Evolutionary conservation across 495 filamentous ascomycete genomes (phyloP).

Genomic region (Neurospora hispaniola): DNA sequence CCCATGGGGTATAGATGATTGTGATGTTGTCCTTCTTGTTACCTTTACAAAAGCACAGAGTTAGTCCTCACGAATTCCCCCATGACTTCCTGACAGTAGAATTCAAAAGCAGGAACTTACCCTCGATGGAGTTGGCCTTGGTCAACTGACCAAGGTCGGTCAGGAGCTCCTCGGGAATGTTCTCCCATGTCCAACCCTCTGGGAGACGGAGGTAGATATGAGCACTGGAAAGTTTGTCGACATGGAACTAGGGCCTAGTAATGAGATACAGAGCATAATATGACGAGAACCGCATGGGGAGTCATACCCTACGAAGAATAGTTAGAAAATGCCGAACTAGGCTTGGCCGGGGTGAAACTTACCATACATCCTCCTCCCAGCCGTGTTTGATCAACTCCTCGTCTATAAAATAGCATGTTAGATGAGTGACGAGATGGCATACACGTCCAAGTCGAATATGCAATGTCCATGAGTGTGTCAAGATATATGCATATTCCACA

Average conservation of each 20-base stretch:
- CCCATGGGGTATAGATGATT: conserved; percentile 96
- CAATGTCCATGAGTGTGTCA: not conserved
- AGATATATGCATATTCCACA: not conserved
- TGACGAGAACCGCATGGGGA: not conserved
- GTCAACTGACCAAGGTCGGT: conserved; percentile 89
- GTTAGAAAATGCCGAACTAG: not conserved
- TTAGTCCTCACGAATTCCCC: not conserved
- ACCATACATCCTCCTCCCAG: conserved; percentile 94
- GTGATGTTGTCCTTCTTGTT: conserved; percentile 99
- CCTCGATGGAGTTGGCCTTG: conserved; percentile 98
- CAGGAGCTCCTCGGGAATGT: conserved; percentile 62
- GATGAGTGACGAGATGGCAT: no score
- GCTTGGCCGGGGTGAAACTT: conserved; percentile 14
- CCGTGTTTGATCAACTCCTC: conserved; percentile 92
- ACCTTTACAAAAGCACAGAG: conserved; percentile 32
- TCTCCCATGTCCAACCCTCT: conserved; percentile 77
- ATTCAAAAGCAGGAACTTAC: conserved; percentile 25
- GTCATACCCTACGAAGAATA: conserved; percentile 3
- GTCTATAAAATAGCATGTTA: conserved; percentile 45
- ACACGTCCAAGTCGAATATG: not conserved
- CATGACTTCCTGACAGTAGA: not conserved
- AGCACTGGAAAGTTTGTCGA: conserved; percentile 91
- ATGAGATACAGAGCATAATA: not conserved
- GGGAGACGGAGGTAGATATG: conserved; percentile 87
- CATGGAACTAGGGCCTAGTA: conserved; percentile 63